Evolutionary conservation across 2,329 filamentous ascomycete species (phyloP).

Genomic region (Fusarium liriodendri): DNA sequence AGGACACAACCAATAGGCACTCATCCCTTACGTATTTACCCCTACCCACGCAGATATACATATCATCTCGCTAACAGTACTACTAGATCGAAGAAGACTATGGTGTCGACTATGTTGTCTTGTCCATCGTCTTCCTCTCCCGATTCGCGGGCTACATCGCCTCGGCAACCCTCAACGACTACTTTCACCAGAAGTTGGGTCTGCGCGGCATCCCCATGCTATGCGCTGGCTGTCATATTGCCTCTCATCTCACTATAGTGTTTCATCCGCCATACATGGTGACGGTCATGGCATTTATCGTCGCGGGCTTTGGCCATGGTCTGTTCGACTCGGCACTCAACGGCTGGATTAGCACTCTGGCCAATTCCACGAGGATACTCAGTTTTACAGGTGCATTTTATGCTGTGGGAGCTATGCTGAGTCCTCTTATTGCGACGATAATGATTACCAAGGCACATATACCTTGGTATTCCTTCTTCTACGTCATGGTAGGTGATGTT

Average conservation of each 20-base stretch:
- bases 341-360: not conserved
- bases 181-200: not conserved
- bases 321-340: not conserved
- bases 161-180: not conserved
- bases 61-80: not conserved
- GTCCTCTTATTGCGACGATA: not conserved
- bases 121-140: not conserved
- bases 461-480: constrained; percentile 1
- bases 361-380: not conserved
- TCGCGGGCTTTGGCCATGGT: not conserved
- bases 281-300: not conserved
- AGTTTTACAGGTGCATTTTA: not conserved
- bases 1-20: not conserved
- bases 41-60: not conserved
- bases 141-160: not conserved
- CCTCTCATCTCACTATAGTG: not conserved
- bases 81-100: not conserved
- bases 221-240: not conserved
- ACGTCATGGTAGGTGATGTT: not conserved
- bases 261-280: not conserved
- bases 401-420: not conserved
- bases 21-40: not conserved
- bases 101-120: not conserved
- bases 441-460: not conserved
- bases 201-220: not conserved